Evolutionary conservation across 23 red algal genomes (phyloP), one percentile per base, ranked within the genome.

Genomic region (Gracilaria caudata): DNA sequence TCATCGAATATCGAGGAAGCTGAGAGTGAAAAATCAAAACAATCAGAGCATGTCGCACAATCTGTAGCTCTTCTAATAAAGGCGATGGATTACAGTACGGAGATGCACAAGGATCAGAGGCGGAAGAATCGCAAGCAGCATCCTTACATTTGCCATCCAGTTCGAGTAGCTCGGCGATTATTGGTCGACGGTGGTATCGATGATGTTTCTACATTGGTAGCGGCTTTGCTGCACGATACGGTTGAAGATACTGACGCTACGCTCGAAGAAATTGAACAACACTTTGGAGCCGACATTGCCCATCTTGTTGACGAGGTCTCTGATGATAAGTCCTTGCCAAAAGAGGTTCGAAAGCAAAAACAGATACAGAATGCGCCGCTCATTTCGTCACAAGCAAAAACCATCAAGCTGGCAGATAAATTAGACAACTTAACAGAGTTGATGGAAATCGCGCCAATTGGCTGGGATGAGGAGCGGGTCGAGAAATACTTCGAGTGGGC

Each of bases 181-280:
- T 51, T 66, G 29, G 80, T 92, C 36, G 90, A 90, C 10, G 72
- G 78, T 26, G 82, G 68, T 33, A 68, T 98, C 53, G 33, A 65
- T 23, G 90, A 98, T 75, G 37, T 76, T 24, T 76, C 83, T 28
- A 89, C 88, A 24, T 64, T 98, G 3, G 80, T 87, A 17, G 86
- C 84, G 28, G 95, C 89, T 40, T 61, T 98, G 33, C 76, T 98
- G 16, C 95, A 98, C 68, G 95, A 98, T 36, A 86, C 90, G 19
- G 86, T 98, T 9, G 95, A 98, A 78, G 95, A 98, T 45, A 98
- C 95, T 39, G 90, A 90, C 38, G 46, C 89, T 14, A 91, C 95
- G 53, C 35, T 91, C 0, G 90, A 87, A 38, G 89, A 83, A 63
- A 79, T 98, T 33, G 87, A 82, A 3, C 13, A 60, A 2, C 54